Conservation (phyloP, 2,329 filamentous ascomycete species). For the Aspergillus hiratsukae region DNA sequence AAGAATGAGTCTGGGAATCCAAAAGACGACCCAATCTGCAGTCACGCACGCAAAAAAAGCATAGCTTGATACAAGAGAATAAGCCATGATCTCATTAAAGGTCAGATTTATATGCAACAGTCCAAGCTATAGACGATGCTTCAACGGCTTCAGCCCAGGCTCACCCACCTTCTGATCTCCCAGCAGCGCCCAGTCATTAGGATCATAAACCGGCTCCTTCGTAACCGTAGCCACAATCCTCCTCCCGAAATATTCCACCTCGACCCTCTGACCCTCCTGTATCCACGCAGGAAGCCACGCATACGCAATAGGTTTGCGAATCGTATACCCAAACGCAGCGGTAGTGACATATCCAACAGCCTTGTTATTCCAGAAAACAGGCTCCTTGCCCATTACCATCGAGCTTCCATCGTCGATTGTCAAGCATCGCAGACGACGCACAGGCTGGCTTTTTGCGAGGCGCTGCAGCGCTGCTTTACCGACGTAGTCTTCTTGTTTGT, state of each 20-base stretch:
- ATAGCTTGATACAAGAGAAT: neutral
- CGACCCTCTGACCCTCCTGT: slow-evolving; percentile 47
- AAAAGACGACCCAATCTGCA: no score
- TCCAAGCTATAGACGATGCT: neutral
- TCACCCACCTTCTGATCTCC: neutral
- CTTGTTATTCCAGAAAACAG: slow-evolving; percentile 49
- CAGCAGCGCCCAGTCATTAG: slow-evolving; percentile 5
- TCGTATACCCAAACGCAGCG: slow-evolving; percentile 56
- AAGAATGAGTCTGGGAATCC: no score
- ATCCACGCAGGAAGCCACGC: slow-evolving; percentile 52
- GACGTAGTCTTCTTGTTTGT: slow-evolving; percentile 40
- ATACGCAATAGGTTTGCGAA: slow-evolving; percentile 57
- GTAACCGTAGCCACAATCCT: slow-evolving; percentile 52
- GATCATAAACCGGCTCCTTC: slow-evolving; percentile 48
- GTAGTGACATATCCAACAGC: slow-evolving; percentile 57
- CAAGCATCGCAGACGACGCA: slow-evolving; percentile 42
- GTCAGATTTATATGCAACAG: neutral
- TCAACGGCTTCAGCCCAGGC: neutral
- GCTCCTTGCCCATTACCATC: slow-evolving; percentile 59
- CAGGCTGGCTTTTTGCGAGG: slow-evolving; percentile 38
- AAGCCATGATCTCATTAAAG: neutral
- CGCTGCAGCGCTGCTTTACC: slow-evolving; percentile 49
- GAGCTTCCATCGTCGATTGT: slow-evolving; percentile 54
- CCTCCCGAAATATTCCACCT: slow-evolving; percentile 59
- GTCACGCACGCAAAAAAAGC: no score